Evolutionary conservation across 2,329 filamentous ascomycete species (phyloP).

Genomic region (Fusarium oligoseptatum): DNA sequence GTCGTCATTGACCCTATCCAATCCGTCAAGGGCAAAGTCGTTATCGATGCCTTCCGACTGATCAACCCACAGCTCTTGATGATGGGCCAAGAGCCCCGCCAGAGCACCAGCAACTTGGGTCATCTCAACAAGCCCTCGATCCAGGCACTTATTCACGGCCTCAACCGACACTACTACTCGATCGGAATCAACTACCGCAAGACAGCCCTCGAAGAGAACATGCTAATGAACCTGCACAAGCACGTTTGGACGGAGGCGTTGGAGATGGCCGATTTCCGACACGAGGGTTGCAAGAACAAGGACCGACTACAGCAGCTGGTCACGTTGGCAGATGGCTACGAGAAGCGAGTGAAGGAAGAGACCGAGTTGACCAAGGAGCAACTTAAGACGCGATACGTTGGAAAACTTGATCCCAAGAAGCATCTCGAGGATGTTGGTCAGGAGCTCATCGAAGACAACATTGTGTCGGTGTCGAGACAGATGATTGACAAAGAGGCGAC

Average conservation of each 20-base stretch:
- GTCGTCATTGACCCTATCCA: conserved; percentile 99
- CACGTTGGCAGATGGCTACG: conserved; percentile 91
- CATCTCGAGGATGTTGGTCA: conserved; percentile 97
- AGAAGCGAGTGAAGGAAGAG: conserved; percentile 99
- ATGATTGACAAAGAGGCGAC: conserved; percentile 99
- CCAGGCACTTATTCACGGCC: conserved; percentile 96
- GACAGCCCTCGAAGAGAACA: conserved; percentile 97
- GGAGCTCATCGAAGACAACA: conserved; percentile 98
- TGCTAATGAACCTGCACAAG: conserved; percentile 99
- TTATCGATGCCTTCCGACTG: conserved; percentile 98
- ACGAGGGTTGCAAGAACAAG: conserved; percentile 87
- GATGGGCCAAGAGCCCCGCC: conserved; percentile 96
- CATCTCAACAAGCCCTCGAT: conserved; percentile 99
- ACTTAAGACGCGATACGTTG: conserved; percentile 97
- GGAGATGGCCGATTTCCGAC: conserved; percentile 95
- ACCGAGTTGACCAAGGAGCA: conserved; percentile 97
- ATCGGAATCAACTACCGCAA: conserved; percentile 99
- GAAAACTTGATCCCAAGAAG: conserved; percentile 99
- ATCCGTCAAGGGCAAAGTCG: conserved; percentile 99
- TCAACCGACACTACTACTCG: conserved; percentile 99
- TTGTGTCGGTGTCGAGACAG: conserved; percentile 96
- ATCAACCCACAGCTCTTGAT: conserved; percentile 98
- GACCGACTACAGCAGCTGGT: conserved; percentile 91
- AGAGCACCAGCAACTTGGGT: conserved; percentile 97
- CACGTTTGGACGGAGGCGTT: conserved; percentile 99